Base-by-base conservation (phyloP, 1,139 yeast genomes). In the Diutina neorugosa region DNA sequence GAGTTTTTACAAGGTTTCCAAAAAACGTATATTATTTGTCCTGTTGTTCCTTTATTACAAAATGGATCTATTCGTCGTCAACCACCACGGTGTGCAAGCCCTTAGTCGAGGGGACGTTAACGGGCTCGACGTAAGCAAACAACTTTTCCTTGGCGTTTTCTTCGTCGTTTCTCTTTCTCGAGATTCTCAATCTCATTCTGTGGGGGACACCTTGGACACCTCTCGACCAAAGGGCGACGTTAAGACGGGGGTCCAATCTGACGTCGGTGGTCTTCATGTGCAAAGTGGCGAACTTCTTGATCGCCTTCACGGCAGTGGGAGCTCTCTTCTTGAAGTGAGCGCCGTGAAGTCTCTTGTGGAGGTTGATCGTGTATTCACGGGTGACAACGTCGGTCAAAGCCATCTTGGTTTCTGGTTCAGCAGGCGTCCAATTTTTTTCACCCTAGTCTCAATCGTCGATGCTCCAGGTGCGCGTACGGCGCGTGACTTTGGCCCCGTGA, bases 321-420 rank as follows among this genome's bases (percentile, higher is more conserved):
- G 98, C 99, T 83, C 98, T 89, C 89, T 88, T 88, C 86, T 93
- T 94, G 96, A 93, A 93, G 78, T 89, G 86, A 68, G 85, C 91
- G 82, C 98, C 98, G 79, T 87, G 95, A 75, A 88, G 96, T 82
- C 98, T 90, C 81, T 90, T 93, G 96, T 90, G 96, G 79, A 93
- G 81, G 91, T 94, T 93, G 80, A 94, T 91, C 84, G 98, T 94
- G 90, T 94, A 94, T 82, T 94, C 99, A 80, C 99, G 96, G 76
- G 98, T 88, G 79, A 94, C 97, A 78, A 90, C 97, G 93, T 93
- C 98, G 82, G 89, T 89, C 77, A 89, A 82, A 78, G 97, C 97
- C 82, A 89, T 86, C 80, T 80, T 81, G 64, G 60, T 53, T 59
- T 58, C 54, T 57, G 37, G 37, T 31, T 11, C 37, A 31, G 37